phyloP scores from a whole-genome alignment of 495 filamentous ascomycete genomes.

The Parathielavia hyrcaniae region DNA sequence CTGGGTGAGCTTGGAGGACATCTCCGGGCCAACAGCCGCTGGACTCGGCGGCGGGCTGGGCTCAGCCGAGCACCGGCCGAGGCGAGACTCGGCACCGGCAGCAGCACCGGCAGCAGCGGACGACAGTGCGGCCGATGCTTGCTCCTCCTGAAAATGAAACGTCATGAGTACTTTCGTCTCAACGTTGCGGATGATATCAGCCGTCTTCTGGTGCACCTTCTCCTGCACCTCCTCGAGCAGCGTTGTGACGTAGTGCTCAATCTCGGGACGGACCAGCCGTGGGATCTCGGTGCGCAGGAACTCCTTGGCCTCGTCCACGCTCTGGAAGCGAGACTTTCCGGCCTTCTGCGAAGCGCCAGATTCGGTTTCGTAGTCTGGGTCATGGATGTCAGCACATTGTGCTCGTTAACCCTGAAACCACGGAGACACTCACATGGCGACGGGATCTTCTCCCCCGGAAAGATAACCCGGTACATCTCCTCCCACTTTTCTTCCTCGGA shows the following conservation, averaged over 20 bases:
- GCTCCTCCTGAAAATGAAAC: constrained; percentile 20
- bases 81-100: not conserved
- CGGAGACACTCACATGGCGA: constrained; percentile 26
- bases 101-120: not conserved
- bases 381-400: not conserved
- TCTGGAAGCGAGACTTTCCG: constrained; percentile 10
- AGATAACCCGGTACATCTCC: constrained; percentile 31
- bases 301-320: constrained; percentile 21
- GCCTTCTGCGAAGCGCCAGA: not conserved
- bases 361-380: constrained; percentile 22
- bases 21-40: not conserved
- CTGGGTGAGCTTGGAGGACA: not conserved
- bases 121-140: not conserved
- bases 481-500: constrained; percentile 30
- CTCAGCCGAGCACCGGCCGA: too few relatives aligned
- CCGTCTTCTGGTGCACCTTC: constrained; percentile 18
- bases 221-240: constrained; percentile 18
- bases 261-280: constrained; percentile 12
- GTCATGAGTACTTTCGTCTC: constrained; percentile 20
- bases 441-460: constrained; percentile 21
- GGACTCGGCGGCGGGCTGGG: not conserved
- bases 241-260: constrained; percentile 27
- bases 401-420: not conserved
- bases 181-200: constrained; percentile 20
- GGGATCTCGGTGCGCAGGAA: constrained; percentile 22